These are phyloP conservation scores for Xerocomus spinulosus DNA, from an alignment of 768 basidiomycete species.

Conservation along the genomic window DNA sequence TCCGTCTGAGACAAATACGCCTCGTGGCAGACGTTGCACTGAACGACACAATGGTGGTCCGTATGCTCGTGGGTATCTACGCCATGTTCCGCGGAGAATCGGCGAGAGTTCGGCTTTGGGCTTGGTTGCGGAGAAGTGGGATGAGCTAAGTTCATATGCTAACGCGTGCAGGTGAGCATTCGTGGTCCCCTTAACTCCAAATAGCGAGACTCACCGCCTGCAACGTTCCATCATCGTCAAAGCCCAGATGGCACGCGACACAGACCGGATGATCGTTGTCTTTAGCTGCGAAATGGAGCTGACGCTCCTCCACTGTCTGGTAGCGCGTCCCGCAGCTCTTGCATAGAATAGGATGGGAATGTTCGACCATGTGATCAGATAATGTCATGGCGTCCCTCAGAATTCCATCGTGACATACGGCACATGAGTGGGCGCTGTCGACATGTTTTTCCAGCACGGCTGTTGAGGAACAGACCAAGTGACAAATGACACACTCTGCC, in stretches of 20 bases:
- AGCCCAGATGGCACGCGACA: conserved; percentile 29
- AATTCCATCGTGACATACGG: conserved; percentile 28
- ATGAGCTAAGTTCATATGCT: conserved; percentile 19
- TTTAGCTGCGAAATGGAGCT: conserved; percentile 36
- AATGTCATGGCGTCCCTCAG: conserved; percentile 23
- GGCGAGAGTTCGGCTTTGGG: conserved; percentile 9
- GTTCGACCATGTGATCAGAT: conserved; percentile 27
- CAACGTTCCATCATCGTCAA: conserved; percentile 32
- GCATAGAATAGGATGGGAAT: conserved; percentile 26
- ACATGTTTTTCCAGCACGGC: conserved; percentile 25
- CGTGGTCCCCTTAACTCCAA: conserved; percentile 3
- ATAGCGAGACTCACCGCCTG: conserved; percentile 23
- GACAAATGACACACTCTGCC: conserved; percentile 26
- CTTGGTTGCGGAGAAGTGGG: conserved; percentile 12
- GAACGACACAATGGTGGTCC: conserved; percentile 4
- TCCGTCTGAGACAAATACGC: conserved; percentile 19
- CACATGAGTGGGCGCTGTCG: conserved; percentile 23
- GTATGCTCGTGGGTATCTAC: conserved; percentile 2
- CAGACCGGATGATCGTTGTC: conserved; percentile 37
- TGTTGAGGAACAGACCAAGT: conserved; percentile 18
- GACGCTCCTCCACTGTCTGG: conserved; percentile 34
- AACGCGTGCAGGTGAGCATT: conserved; percentile 8
- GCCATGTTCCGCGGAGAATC: conserved; percentile 7
- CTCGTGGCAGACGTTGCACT: conserved; percentile 25
- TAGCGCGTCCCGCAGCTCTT: conserved; percentile 30